Evolutionary conservation across 495 filamentous ascomycete genomes (phyloP), one percentile per base, ranked within the genome.

Genomic region (Podospora didyma): DNA sequence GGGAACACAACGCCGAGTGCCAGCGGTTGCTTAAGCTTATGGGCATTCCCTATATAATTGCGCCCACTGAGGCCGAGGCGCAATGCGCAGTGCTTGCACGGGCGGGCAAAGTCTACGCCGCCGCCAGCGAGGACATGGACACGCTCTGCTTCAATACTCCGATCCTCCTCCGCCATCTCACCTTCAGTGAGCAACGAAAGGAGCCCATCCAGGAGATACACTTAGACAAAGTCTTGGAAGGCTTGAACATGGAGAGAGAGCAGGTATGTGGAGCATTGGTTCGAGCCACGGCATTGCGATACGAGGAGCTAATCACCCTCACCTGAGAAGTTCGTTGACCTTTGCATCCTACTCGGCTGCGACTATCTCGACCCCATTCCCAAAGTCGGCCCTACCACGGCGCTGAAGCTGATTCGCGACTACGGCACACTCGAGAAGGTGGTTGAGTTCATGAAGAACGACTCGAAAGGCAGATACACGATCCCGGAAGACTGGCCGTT

Each of bases 71-170:
- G 72, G 94, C 94, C 6, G 94, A 98, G 74, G 94, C 94, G 2
- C 94, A 98, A 65, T 98, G 94, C 62, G 95, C 94, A 0, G 88
- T 86, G 28, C 79, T 99, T 52, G 94, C 94, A 2, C 80, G 89
- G 52, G 94, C 89, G 16, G 92, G 90, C 11, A 97, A 97, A 74
- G 94, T 98, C 31, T 99, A 94, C 61, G 94, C 92, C 16, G 94
- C 94, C 23, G 94, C 94, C 1, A 93, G 87, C 42, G 94, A 99
- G 76, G 94, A 99, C 75, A 99, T 99, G 94, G 94, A 99, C 67
- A 99, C 94, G 0, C 76, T 99, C 17, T 97, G 94, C 69, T 99
- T 97, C 69, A 84, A 97, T 57, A 79, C 91, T 12, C 94, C 94
- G 0, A 89, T 99, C 59, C 76, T 99, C 22, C 76, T 99, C 49